phyloP scores from a whole-genome alignment of 169 alveolate species.

The Eimeria praecox region DNA sequence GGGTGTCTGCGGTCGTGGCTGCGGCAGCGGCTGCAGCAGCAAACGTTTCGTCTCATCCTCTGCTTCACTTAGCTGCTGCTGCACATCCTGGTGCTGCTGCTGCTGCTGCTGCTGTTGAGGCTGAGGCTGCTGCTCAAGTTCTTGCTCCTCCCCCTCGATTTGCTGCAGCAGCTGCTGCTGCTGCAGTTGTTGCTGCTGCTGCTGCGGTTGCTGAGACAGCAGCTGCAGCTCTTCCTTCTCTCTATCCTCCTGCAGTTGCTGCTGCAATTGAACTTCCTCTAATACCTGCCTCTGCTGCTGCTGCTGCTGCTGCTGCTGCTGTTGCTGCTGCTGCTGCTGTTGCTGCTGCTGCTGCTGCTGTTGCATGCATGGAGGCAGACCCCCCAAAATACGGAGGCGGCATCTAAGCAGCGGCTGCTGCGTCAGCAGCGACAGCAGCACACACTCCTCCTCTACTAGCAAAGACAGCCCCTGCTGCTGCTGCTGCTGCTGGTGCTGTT shows the following conservation, averaged over 20 bases:
- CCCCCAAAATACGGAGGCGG: background rate
- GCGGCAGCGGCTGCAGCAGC: conserved; percentile 15
- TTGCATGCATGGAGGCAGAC: background rate
- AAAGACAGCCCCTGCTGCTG: conserved; percentile 3
- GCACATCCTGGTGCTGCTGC: background rate
- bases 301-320: conserved; percentile 26
- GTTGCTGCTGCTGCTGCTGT: background rate
- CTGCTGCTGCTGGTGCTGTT: conserved; percentile 58
- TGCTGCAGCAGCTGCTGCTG: background rate
- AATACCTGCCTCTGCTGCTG: too few relatives aligned
- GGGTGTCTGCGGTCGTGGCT: background rate
- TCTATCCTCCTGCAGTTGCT: background rate
- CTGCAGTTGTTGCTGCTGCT: background rate
- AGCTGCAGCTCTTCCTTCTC: background rate
- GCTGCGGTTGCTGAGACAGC: background rate
- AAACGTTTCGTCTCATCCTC: background rate
- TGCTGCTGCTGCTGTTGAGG: background rate
- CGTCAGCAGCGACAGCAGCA: conserved; percentile 46
- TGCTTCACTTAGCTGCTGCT: background rate
- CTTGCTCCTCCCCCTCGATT: background rate
- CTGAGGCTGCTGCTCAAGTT: background rate
- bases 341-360: conserved; percentile 33
- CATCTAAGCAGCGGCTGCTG: conserved; percentile 51
- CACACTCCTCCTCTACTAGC: conserved; percentile 8
- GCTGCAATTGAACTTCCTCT: background rate